These are phyloP conservation scores for Tuber magnatum DNA, from an alignment of 495 filamentous ascomycete genomes.

Conservation along the genomic window DNA sequence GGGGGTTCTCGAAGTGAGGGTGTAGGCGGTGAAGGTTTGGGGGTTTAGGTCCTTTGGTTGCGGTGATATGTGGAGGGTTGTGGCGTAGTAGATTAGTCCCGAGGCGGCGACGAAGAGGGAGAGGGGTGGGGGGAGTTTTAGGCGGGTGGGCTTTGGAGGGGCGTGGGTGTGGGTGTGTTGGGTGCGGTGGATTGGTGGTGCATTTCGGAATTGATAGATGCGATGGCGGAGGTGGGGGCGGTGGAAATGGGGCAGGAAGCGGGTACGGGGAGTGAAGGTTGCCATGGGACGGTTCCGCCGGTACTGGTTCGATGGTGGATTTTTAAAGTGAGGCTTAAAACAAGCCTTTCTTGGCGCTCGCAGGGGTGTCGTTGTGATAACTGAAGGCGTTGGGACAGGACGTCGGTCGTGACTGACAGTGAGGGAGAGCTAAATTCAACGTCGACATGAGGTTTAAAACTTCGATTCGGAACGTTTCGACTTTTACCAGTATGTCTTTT, in stretches of 20 bases:
- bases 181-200: neutral
- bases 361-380: neutral
- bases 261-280: neutral
- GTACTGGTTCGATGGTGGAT: neutral
- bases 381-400: slow-evolving; percentile 4
- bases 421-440: slow-evolving; percentile 20
- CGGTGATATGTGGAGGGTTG: slow-evolving; percentile 4
- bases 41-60: slow-evolving; percentile 44
- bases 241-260: neutral
- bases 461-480: slow-evolving; percentile 69
- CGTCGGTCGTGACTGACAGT: neutral
- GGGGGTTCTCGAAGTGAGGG: slow-evolving; percentile 56
- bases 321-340: slow-evolving; percentile 24
- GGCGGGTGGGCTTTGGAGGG: neutral
- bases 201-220: neutral
- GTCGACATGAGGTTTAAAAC: slow-evolving; percentile 72
- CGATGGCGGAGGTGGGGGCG: neutral
- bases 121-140: slow-evolving; percentile 10
- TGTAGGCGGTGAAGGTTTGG: slow-evolving; percentile 54
- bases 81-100: slow-evolving; percentile 10
- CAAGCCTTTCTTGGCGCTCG: neutral
- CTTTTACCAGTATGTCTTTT: slow-evolving; percentile 65
- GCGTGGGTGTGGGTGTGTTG: neutral
- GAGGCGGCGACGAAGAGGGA: slow-evolving; percentile 13
- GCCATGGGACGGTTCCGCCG: neutral